These are phyloP conservation scores for Wickerhamomyces silvicola DNA, from an alignment of 805 yeast species.

Conservation along the genomic window DNA sequence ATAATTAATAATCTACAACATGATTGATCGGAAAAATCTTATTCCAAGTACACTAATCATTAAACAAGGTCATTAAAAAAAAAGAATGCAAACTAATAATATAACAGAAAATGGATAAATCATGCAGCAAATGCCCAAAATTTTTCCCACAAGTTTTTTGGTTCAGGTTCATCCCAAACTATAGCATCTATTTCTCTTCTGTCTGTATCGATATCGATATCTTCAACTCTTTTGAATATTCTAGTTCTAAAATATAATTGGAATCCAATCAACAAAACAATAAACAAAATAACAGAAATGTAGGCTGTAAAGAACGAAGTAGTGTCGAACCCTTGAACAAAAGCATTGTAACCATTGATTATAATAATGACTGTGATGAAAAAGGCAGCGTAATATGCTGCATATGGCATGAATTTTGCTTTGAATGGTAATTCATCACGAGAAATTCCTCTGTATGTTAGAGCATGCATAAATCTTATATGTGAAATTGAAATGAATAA, in stretches of 20 bases:
- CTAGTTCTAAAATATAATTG: slow-evolving; percentile 46
- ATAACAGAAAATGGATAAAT: too few species aligned
- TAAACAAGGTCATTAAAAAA: too few species aligned
- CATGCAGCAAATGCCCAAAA: slow-evolving; percentile 40
- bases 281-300: slow-evolving; percentile 58
- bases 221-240: slow-evolving; percentile 41
- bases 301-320: slow-evolving; percentile 63
- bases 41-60: too few species aligned
- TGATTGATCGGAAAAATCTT: too few species aligned
- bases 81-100: too few species aligned
- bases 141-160: slow-evolving; percentile 47
- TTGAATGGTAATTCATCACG: slow-evolving; percentile 70
- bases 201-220: slow-evolving; percentile 64
- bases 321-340: slow-evolving; percentile 46
- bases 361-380: slow-evolving; percentile 51
- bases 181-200: slow-evolving; percentile 56
- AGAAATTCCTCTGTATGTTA: slow-evolving; percentile 55
- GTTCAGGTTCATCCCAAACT: slow-evolving; percentile 51
- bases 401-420: slow-evolving; percentile 62
- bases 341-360: slow-evolving; percentile 67
- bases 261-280: slow-evolving; percentile 46
- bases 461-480: slow-evolving; percentile 61
- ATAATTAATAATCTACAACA: too few species aligned
- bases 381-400: slow-evolving; percentile 56
- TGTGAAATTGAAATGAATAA: slow-evolving; percentile 58